Evolutionary conservation across 2,329 filamentous ascomycete genomes (phyloP).

Genomic region (Didymosphaeria variabile): DNA sequence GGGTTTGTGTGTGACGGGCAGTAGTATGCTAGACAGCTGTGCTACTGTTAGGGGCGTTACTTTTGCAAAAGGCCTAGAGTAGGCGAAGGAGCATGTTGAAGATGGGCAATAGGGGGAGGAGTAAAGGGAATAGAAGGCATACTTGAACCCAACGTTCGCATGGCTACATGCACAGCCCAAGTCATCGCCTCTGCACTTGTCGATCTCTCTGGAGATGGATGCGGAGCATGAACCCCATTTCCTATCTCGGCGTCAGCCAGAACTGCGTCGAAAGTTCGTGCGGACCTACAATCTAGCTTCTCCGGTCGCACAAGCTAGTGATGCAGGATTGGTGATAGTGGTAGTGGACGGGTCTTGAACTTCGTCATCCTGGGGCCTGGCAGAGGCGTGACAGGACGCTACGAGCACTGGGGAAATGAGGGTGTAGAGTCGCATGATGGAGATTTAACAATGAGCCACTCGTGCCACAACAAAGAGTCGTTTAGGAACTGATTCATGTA

Average conservation of each 20-base stretch:
- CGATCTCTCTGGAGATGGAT: slow-evolving; percentile 20
- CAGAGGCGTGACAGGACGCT: slow-evolving; percentile 9
- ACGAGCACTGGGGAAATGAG: slow-evolving; percentile 16
- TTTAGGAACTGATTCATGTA: background rate
- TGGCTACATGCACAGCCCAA: slow-evolving; percentile 23
- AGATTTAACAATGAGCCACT: background rate
- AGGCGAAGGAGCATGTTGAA: background rate
- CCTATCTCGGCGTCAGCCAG: slow-evolving; percentile 14
- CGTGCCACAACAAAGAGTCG: background rate
- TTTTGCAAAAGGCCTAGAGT: background rate
- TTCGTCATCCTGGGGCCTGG: slow-evolving; percentile 6
- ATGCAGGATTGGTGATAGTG: slow-evolving; percentile 20
- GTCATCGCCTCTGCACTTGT: slow-evolving; percentile 22
- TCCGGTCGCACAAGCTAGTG: slow-evolving; percentile 21
- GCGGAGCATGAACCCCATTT: slow-evolving; percentile 26
- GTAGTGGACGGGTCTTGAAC: background rate
- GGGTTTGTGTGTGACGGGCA: slow-evolving; percentile 19
- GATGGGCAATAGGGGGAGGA: background rate
- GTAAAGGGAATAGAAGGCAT: background rate
- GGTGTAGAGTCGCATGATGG: slow-evolving; percentile 14
- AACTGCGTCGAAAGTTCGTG: background rate
- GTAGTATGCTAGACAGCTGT: slow-evolving; percentile 23
- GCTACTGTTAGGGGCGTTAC: background rate
- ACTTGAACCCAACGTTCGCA: slow-evolving; percentile 24
- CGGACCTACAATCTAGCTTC: slow-evolving; percentile 19